Evolutionary conservation across 148 eudicot species (phyloP).

Genomic region (Heliamphora exappendiculata): DNA sequence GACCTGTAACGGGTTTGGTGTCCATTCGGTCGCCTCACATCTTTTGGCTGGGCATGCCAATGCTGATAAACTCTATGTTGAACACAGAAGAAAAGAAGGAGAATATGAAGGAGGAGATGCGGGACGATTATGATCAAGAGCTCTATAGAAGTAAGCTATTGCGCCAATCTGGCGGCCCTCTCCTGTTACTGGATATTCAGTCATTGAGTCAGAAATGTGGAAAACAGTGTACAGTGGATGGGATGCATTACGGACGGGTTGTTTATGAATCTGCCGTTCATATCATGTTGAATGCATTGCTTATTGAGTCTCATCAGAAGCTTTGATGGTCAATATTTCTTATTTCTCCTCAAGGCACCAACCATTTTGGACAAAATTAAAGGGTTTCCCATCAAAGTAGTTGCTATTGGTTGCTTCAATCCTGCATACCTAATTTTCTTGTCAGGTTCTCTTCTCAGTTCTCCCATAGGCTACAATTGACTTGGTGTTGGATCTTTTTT

Average conservation of each 20-base stretch:
- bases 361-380: background rate
- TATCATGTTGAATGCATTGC: slow-evolving; percentile 79
- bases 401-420: slow-evolving; percentile 1
- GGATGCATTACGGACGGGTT: slow-evolving; percentile 74
- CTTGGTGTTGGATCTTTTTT: slow-evolving; percentile 15
- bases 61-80: slow-evolving; percentile 67
- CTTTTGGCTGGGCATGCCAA: slow-evolving; percentile 91
- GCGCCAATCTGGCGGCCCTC: slow-evolving; percentile 62
- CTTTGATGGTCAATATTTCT: slow-evolving; percentile 26
- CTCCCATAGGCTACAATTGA: slow-evolving; percentile 14
- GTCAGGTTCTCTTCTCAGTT: too few relatives aligned
- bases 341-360: slow-evolving; percentile 8
- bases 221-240: slow-evolving; percentile 60
- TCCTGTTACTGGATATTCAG: slow-evolving; percentile 53
- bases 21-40: slow-evolving; percentile 48
- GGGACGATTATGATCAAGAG: slow-evolving; percentile 39
- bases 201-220: slow-evolving; percentile 66
- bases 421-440: background rate
- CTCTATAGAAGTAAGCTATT: slow-evolving; percentile 48
- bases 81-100: slow-evolving; percentile 77
- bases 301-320: slow-evolving; percentile 84
- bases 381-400: background rate
- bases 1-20: slow-evolving; percentile 12
- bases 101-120: slow-evolving; percentile 51
- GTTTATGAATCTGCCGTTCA: slow-evolving; percentile 82